Evolutionary conservation across 2,329 filamentous ascomycete species (phyloP).

Genomic region (Daldinia sp.): DNA sequence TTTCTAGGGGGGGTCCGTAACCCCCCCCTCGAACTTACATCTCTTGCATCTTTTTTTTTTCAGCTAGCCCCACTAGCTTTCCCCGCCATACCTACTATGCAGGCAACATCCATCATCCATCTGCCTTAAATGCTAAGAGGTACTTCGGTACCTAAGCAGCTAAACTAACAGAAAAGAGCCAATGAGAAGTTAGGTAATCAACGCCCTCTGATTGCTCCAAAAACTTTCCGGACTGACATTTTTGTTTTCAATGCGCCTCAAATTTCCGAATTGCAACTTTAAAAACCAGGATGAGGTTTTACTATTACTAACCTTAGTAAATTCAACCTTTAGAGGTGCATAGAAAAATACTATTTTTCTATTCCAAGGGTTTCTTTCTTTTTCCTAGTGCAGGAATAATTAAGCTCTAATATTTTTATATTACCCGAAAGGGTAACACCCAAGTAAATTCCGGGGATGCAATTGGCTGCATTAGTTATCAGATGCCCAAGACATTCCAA

Average conservation of each 20-base stretch:
- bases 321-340: background rate
- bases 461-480: conserved; percentile 28
- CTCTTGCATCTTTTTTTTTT: background rate
- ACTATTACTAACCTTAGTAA: too few species aligned
- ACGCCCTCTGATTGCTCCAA: background rate
- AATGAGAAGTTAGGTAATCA: conserved; percentile 9
- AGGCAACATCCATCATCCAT: too few species aligned
- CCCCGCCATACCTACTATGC: background rate
- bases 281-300: background rate
- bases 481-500: too few species aligned
- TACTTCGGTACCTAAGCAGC: background rate
- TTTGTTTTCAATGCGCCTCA: conserved; percentile 5
- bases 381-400: conserved; percentile 2
- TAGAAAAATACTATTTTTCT: background rate
- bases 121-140: too few species aligned
- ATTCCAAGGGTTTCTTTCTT: background rate
- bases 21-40: too few species aligned
- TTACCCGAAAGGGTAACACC: conserved; percentile 20
- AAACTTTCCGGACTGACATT: conserved; percentile 5
- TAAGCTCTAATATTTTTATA: conserved; percentile 9
- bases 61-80: conserved; percentile 1
- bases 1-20: too few species aligned
- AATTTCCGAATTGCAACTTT: conserved; percentile 18
- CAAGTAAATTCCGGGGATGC: conserved; percentile 22
- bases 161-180: background rate